A percentile compares a stretch with the other conserved stretches of the same genome.
Conservation (phyloP, 805 yeast species). For the Candida namnaoensis region DNA sequence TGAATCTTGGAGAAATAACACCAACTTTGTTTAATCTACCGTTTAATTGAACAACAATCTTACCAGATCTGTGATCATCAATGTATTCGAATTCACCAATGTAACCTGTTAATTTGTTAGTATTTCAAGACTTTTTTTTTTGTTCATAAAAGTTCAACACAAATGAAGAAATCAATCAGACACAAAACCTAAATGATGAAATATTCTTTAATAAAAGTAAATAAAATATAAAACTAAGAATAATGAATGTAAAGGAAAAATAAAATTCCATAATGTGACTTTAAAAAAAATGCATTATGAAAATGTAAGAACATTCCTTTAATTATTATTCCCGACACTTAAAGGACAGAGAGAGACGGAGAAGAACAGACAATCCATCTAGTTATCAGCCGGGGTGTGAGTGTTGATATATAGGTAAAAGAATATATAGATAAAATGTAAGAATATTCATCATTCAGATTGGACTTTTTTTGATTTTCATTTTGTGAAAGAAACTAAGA, state of each 20-base stretch:
- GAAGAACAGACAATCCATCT: conserved; percentile 84
- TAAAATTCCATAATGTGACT: not conserved
- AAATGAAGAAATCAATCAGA: no score
- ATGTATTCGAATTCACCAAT: conserved; percentile 97
- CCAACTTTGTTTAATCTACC: conserved; percentile 99
- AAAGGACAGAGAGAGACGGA: conserved; percentile 95
- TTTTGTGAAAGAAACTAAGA: no score
- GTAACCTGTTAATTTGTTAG: conserved; percentile 32
- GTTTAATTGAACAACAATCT: conserved; percentile 92
- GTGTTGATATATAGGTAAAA: not conserved
- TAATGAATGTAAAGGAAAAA: not conserved
- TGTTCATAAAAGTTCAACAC: no score
- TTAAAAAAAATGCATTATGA: not conserved
- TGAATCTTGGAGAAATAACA: conserved; percentile 98
- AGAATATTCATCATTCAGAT: no score
- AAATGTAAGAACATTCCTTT: not conserved
- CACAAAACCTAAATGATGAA: no score
- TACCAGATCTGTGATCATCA: conserved; percentile 98
- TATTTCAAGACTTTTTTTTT: no score
- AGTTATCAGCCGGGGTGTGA: conserved; percentile 88
- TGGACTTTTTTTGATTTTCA: no score
- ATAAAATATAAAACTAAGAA: no score
- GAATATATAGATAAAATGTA: not conserved
- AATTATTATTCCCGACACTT: conserved; percentile 81
- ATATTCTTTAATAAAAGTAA: no score